Base-by-base conservation (phyloP, 2,329 filamentous ascomycete genomes). In the Trichoderma sp. region DNA sequence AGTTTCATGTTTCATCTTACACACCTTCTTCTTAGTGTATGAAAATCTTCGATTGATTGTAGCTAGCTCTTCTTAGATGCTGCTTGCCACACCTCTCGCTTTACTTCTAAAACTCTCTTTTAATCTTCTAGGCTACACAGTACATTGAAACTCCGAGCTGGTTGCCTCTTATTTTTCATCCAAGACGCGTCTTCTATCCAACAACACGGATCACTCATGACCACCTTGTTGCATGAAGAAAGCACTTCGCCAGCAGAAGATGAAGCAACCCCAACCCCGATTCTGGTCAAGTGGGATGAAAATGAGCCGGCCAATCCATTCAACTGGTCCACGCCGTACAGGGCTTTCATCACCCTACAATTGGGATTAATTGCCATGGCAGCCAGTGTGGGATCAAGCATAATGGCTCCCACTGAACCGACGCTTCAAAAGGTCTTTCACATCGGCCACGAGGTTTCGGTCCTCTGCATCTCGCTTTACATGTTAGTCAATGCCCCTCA, bases 201-300 rank as follows among this genome's bases (percentile, higher is more conserved):
- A 3, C n/a, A 14, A 53, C 15, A 21, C 57, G 34, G 14, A 28
- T 47, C 61, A 36, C 61, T 7, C 34, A 63, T 63, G 61, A 34
- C 34, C 36, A 30, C 61, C 24, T 30, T 28, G 7, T 63, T 47
- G 61, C 61, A 43, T 63, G 36, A 63, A 63, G 61, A 12, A 28
- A 18, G 36, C 34, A 63, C 14, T 18, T 30, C 61, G 21, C 24
- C 34, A 47, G 34, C 32, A 47, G 61, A 43, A 63, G 61, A 43
- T 18, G 61, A 47, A 63, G 60, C 61, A 21, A 43, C 61, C 36
- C 34, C 34, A 43, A 43, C 61, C 61, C 34, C 34, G 36, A 63
- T 63, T 26, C 61, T 63, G 36, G 61, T 63, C 34, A 63, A 63
- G 21, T 63, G 61, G 61, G 61, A 63, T 28, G 61, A 63, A 63